A percentile compares a stretch with the other conserved stretches of the same genome.
phyloP scores from a whole-genome alignment of 78 protist genomes.

The Dictyostelium discoideum region DNA sequence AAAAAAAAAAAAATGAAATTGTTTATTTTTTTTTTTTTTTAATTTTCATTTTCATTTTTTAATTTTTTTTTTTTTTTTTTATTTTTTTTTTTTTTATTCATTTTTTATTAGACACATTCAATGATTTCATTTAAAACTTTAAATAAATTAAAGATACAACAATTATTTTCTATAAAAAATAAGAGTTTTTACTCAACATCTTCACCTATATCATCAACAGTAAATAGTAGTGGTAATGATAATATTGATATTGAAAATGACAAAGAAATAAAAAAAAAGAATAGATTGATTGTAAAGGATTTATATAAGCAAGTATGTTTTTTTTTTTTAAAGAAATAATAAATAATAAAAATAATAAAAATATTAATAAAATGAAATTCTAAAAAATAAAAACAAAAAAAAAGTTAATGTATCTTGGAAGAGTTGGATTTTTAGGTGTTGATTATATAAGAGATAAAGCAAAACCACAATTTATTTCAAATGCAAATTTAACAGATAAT shows the following conservation, averaged over 20 bases:
- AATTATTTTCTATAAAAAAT: background rate
- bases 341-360: background rate
- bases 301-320: conserved; percentile 54
- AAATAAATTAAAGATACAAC: background rate
- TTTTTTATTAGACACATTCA: too few relatives aligned
- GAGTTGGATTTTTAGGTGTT: conserved; percentile 69
- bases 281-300: conserved; percentile 53
- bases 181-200: background rate
- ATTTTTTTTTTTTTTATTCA: background rate
- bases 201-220: background rate
- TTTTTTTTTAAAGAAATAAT: background rate
- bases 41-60: too few relatives aligned
- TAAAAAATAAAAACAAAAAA: background rate
- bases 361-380: background rate
- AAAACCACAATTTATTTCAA: conserved; percentile 61
- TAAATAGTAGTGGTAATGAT: background rate
- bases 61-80: too few relatives aligned
- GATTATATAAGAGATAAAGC: conserved; percentile 71
- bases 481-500: conserved; percentile 55
- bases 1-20: too few relatives aligned
- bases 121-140: background rate
- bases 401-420: conserved; percentile 29
- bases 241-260: background rate
- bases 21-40: too few relatives aligned
- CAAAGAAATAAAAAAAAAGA: background rate